Conservation (phyloP, 148 eudicot genomes). For the Fagopyrum esculentum region DNA sequence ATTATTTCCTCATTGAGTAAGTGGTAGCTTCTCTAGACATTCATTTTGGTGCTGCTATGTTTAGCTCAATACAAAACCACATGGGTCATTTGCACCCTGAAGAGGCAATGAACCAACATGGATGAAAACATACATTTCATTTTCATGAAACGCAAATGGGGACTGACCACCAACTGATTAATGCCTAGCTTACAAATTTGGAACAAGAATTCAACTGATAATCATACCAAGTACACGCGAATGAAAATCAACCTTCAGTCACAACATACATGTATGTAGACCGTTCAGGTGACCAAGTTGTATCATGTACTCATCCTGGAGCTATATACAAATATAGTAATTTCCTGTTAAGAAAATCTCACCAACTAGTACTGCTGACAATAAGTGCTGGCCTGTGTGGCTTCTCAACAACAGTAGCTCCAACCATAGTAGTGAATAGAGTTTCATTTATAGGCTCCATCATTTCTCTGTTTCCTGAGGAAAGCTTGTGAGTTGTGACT, state of each 20-base stretch:
- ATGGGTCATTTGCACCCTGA: background rate
- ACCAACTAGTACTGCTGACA: conserved; percentile 99
- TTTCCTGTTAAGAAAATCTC: conserved; percentile 20
- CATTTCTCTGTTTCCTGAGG: conserved; percentile 29
- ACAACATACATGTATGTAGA: background rate
- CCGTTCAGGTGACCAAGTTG: background rate
- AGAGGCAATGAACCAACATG: background rate
- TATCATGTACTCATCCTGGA: background rate
- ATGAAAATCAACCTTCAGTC: background rate
- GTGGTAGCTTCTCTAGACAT: background rate
- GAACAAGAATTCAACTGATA: background rate
- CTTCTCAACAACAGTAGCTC: conserved; percentile 39
- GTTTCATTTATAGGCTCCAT: conserved; percentile 32
- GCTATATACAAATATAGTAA: background rate
- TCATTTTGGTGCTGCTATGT: background rate
- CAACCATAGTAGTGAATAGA: conserved; percentile 46
- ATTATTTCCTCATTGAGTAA: background rate
- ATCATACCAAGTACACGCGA: no score
- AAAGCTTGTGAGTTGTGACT: background rate
- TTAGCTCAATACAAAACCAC: background rate
- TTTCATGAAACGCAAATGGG: background rate
- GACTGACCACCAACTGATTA: background rate
- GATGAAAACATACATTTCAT: background rate
- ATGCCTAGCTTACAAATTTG: background rate
- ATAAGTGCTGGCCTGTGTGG: conserved; percentile 77